Evolutionary conservation across 495 filamentous ascomycete genomes (phyloP), one percentile per base, ranked within the genome.

Genomic region (Chlorociboria aeruginascens): DNA sequence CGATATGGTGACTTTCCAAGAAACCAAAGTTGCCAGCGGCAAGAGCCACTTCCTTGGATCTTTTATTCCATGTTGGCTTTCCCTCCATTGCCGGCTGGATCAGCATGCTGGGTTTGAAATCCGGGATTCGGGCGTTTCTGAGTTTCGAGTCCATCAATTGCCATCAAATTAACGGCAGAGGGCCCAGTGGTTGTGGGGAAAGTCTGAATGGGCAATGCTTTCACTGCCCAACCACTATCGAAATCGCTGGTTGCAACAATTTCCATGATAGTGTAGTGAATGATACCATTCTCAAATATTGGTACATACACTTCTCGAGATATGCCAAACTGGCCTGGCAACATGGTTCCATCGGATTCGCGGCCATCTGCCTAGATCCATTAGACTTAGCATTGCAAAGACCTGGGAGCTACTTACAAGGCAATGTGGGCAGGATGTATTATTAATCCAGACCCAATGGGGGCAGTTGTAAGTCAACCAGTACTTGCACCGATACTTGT

Each of bases 401-500:
- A 25, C 4, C 20, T 4, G 20, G 20, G 4, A 25, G 20, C 20
- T 25, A 66, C 72, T 63, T 65, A 81, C 77, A 38, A 74, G 62
- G 55, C 77, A 81, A 50, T 64, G 63, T 33, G 72, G 66, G 53
- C 77, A 81, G 6, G 74, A 63, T 8, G 75, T 66, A 50, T 71
- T 66, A 53, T 81, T 79, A 35, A 77, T 69, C 56, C 69, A 79
- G 28, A 79, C 76, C 77, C 77, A 81, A 51, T 79, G 72, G 2
- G 63, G 66, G 55, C 77, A 81, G 57, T 79, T 69, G 55, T 76
- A 63, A 9, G 69, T 71, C 46, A 68, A 68, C 49, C 72, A 79
- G 62, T 78, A 66, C 58, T 78, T 81, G 72, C 77, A 81, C 20
- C 72, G 67, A 57, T 73, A 79, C 63, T 71, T 76, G 59, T 77